Evolutionary conservation across 768 basidiomycete genomes (phyloP), one percentile per base, ranked within the genome.

Genomic region (Xerocomellus intermedius): DNA sequence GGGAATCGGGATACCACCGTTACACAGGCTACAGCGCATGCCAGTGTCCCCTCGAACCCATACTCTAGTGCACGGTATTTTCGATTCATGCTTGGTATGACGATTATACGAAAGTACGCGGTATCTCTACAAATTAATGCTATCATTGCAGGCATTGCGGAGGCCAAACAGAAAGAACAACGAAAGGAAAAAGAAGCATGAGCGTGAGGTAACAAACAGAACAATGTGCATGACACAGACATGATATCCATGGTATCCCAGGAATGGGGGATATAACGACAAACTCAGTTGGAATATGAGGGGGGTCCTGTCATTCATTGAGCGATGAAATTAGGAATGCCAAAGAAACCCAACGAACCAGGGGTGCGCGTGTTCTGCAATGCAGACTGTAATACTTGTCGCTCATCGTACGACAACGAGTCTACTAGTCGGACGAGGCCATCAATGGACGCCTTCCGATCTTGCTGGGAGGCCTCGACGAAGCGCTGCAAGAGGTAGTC

Each of bases 401-500:
- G 84, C 61, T 94, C 91, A 24, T 92, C 92, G 22, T 83, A 81
- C 0, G 82, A 80, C 55, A 95, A 78, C 36, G 78, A 79, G 54
- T 91, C 86, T n/a, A 86, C 82, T 12, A 94, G 74, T 46, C 85
- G 85, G 47, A 83, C 70, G 54, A 94, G 79, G 35, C 90, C 85
- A 56, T 86, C 84, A 56, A 94, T 69, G 1, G 88, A 83, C 9
- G 84, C 85, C 72, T 89, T 90, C 46, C 85, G 82, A 68, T 94
- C 89, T 61, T 86, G 85, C 57, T 86, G 84, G 13, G 85, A 79
- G 58, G 87, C 74, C 14, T 83, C 81, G 24, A 90, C 73, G 73
- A 94, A 76, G 50, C 81, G 79, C 46, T 82, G 80, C 57, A 85
- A 70, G 36, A 94, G 77, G 61, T 86, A 75, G 59, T 92, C 89